Base-by-base conservation (phyloP, 83 land plant genomes). In the Larix sibirica region DNA sequence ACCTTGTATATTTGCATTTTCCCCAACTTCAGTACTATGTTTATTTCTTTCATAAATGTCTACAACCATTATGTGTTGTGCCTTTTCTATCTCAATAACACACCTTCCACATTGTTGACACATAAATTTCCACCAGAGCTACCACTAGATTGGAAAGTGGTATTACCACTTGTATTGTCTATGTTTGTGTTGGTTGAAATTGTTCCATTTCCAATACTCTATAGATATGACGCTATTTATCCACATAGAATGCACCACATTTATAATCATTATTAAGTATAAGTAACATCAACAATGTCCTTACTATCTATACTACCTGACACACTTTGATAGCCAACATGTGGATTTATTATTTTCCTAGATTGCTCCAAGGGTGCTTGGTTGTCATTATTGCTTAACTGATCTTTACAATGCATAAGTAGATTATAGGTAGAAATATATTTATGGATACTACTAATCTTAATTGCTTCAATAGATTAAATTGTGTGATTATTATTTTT, bases 21-120 rank as follows among this genome's bases (percentile, higher is more conserved):
- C 81, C 17, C 85, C 67, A 20, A 61, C 80, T 75, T 63, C 61
- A 83, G 14, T n/a, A 59, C 59, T 74, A 64, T 24, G 36, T 16
- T 59, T 54, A 26, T 26, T 78, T 26, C 10, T 78, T 26, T 26
- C 80, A 16, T 59, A 59, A 71, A 56, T 77, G 24, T 17, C 47
- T 33, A 26, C 21, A 76, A 28, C 56, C 50, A 50, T 17, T 2
- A 40, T 67, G 66, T 62, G 0, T 44, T 7, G 9, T 44, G 9
- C 50, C 9, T 44, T 44, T 6, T 44, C 0, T 44, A 44, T 44
- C 7, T 6, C 50, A 44, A 0, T 44, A 44, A 9, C 7, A 6
- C 50, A 44, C 8, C 9, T 44, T 44, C 8, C 9, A 44, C 44
- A 40, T 5, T 40, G 5, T 6, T 6, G 5, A 40, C 4, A 40